Base-by-base conservation (phyloP, 1,284 basidiomycete species). In the Pseudozyma flocculosa region DNA sequence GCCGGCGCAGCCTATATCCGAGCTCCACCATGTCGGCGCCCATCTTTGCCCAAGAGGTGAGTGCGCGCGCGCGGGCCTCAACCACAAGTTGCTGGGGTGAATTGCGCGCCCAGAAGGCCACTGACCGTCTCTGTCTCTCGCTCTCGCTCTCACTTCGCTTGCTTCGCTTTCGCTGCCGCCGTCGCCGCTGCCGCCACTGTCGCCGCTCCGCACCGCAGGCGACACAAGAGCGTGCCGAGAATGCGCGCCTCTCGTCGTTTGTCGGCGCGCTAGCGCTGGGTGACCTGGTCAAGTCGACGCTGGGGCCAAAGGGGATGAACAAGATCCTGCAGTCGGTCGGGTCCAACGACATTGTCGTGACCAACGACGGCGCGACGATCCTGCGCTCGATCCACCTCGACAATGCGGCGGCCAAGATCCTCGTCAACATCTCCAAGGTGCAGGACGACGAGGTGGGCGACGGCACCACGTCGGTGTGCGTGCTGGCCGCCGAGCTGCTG, bases 381-480 rank as follows among this genome's bases (percentile, higher is more conserved):
- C 85, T 99, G 64, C 96, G 95, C 79, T 87, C 90, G 48, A 97
- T 99, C 73, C 89, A 92, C 70, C 86, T 99, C 64, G 95, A 98
- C 81, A 98, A 99, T 78, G 90, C 95, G 2, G 94, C 95, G 0
- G 95, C 95, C 48, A 98, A 98, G 83, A 97, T 99, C 78, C 85
- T 98, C 48, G 95, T 98, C 75, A 97, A 98, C 81, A 98, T 99
- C 79, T 94, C 91, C n/a, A 98, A 99, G 79, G 93, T 97, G 17
- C 95, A 98, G 81, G 95, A 99, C 75, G 95, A 99, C 78, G 95
- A 99, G 81, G 88, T 99, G 42, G 95, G 95, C 17, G 95, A 97
- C 80, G 95, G 95, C 24, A 98, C 93, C 22, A 98, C 93, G 11
- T 87, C 84, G 46, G 94, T 98, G 34, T 92, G 90, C 61, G 93